phyloP scores from a whole-genome alignment of 1,139 yeast species.

The Casaregolazyma lundiana region DNA sequence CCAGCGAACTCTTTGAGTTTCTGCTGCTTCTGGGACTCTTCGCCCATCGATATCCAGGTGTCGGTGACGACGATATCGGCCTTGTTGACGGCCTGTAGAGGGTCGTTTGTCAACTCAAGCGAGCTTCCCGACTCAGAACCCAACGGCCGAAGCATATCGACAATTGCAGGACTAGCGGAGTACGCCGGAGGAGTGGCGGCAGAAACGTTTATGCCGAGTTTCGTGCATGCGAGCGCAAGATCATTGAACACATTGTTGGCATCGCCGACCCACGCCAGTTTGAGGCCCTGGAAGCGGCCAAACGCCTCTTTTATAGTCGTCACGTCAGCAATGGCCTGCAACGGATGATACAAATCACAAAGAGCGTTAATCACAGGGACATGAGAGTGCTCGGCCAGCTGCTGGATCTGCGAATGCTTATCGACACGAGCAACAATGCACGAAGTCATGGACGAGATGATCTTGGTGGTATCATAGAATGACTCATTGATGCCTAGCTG shows the following conservation, averaged over 20 bases:
- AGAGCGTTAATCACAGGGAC: conserved; percentile 93
- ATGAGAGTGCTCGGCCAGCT: conserved; percentile 56
- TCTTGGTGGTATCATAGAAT: conserved; percentile 79
- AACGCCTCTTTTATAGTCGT: conserved; percentile 80
- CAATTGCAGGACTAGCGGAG: conserved; percentile 56
- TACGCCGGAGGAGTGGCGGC: conserved; percentile 79
- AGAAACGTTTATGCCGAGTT: conserved; percentile 75
- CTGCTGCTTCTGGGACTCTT: conserved; percentile 68
- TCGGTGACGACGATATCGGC: conserved; percentile 92
- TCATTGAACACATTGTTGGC: conserved; percentile 94
- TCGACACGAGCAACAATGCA: conserved; percentile 95
- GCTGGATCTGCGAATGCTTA: conserved; percentile 73
- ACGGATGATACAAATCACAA: conserved; percentile 89
- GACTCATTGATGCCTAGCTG: conserved; percentile 94
- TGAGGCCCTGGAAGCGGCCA: conserved; percentile 54
- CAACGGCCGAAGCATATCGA: conserved; percentile 49
- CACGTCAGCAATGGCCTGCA: conserved; percentile 91
- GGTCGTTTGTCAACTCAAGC: conserved; percentile 66
- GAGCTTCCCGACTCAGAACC: conserved; percentile 50
- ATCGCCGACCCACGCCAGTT: conserved; percentile 94
- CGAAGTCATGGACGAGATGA: conserved; percentile 90
- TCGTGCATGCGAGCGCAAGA: conserved; percentile 83
- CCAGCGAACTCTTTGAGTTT: conserved; percentile 80
- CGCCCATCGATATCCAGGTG: conserved; percentile 98
- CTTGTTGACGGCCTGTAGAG: conserved; percentile 60